Conservation (phyloP, 495 filamentous ascomycete species). For the Talaromyces thailandensis region DNA sequence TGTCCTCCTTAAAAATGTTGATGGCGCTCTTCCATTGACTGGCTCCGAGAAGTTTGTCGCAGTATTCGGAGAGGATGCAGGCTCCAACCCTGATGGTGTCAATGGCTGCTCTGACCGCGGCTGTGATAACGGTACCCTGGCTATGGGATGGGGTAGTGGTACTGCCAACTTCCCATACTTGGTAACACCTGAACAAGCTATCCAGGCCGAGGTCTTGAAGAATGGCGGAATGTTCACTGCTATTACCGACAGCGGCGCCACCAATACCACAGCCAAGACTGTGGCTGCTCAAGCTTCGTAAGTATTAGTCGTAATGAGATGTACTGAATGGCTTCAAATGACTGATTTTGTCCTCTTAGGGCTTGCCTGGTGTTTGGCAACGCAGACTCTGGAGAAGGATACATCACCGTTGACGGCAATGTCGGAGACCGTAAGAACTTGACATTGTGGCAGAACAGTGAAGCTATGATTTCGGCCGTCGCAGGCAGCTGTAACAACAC, state of each 20-base stretch:
- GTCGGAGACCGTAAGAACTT: slow-evolving; percentile 88
- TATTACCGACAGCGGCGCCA: slow-evolving; percentile 68
- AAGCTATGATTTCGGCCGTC: slow-evolving; percentile 69
- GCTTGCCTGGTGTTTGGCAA: slow-evolving; percentile 85
- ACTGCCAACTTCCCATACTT: slow-evolving; percentile 88
- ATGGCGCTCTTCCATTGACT: slow-evolving; percentile 64
- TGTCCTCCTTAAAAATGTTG: slow-evolving; percentile 80
- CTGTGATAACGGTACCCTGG: slow-evolving; percentile 82
- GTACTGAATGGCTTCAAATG: background rate
- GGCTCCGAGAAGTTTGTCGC: slow-evolving; percentile 64
- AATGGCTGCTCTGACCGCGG: slow-evolving; percentile 78
- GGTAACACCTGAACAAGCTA: slow-evolving; percentile 76
- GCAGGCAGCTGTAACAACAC: slow-evolving; percentile 78
- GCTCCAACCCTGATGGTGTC: slow-evolving; percentile 65
- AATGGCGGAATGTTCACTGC: slow-evolving; percentile 58
- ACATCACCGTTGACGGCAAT: slow-evolving; percentile 75
- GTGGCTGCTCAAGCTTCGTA: slow-evolving; percentile 54
- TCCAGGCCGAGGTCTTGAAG: slow-evolving; percentile 58
- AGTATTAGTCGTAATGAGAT: background rate
- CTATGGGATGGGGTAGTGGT: slow-evolving; percentile 92
- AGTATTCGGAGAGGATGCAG: slow-evolving; percentile 83
- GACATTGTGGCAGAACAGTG: slow-evolving; percentile 78
- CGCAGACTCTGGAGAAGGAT: slow-evolving; percentile 80
- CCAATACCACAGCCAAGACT: slow-evolving; percentile 40
- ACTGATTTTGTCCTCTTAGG: slow-evolving; percentile 11